These are phyloP conservation scores for Parathielavia hyrcaniae DNA, from an alignment of 495 filamentous ascomycete species.

Conservation along the genomic window DNA sequence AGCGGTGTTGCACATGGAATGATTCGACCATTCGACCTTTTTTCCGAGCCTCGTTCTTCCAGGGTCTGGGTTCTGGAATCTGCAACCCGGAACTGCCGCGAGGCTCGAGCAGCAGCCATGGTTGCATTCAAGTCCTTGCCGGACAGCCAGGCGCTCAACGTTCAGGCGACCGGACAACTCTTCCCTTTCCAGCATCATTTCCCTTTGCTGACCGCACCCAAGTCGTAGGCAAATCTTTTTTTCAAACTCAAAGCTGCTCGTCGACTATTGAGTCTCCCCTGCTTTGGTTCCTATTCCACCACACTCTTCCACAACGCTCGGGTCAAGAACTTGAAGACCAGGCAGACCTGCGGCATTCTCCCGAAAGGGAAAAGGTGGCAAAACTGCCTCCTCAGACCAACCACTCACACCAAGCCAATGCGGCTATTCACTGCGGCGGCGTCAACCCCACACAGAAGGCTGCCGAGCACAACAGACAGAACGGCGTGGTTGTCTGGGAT, in stretches of 20 bases:
- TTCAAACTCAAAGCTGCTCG: neutral
- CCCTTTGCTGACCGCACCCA: neutral
- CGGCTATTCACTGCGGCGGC: neutral
- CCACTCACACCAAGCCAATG: conserved; percentile 6
- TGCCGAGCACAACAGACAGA: neutral
- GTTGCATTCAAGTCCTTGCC: neutral
- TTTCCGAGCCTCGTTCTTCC: neutral
- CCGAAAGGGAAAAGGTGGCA: conserved; percentile 7
- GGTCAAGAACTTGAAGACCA: neutral
- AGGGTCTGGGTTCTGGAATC: conserved; percentile 1
- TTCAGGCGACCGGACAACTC: neutral
- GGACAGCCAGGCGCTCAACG: neutral
- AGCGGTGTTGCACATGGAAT: neutral
- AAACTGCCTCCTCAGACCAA: neutral
- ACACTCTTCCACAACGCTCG: neutral
- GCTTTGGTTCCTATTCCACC: neutral
- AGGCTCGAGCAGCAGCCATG: neutral
- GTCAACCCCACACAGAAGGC: neutral
- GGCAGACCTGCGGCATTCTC: conserved; percentile 4
- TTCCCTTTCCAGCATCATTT: neutral
- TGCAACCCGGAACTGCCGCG: neutral
- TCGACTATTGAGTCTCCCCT: too few species aligned
- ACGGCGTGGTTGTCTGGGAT: neutral
- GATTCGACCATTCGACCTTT: neutral
- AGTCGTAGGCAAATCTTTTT: neutral